Evolutionary conservation across 2,329 filamentous ascomycete genomes (phyloP), one percentile per base, ranked within the genome.

Genomic region (Xylaria arbuscula): DNA sequence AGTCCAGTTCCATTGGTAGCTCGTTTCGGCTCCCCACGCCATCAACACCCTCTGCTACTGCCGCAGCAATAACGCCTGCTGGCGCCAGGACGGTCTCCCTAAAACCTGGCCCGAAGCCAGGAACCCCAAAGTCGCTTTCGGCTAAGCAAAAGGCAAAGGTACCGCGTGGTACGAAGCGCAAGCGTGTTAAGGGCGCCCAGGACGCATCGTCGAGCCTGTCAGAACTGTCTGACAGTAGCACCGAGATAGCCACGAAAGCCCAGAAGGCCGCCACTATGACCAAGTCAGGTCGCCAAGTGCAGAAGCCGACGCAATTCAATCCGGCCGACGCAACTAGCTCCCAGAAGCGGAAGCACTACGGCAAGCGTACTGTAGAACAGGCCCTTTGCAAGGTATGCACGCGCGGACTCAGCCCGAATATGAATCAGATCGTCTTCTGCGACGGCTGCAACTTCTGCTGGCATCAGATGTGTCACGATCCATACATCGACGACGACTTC

Each of bases 341-440:
- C 5, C 71, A 80, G 76, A 78, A 83, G 78, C 77, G 80, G 72
- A 79, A 69, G 70, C 78, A 76, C 73, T 79, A 87, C 84, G 80
- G 86, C 69, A 90, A 90, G 80, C 86, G 89, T 70, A 88, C 86
- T 24, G 85, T 75, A 69, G 87, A 89, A 75, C 83, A 88, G 69
- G 85, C 85, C 15, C 84, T 92, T 38, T 96, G 93, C 82, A 90
- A 89, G 73, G 86, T 88, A 71, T 97, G 93, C 80, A 86, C 89
- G 62, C 85, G 93, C 72, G 89, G 91, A 10, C 87, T 91, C 72
- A 93, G 91, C 75, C 90, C 91, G 2, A 78, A 83, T n/a, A 88
- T 83, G 73, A 96, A 96, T 80, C 88, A 90, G 80, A 94, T 97
- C 77, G 92, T 96, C 2, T 93, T 94, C 79, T 97, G 93, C 81